These are phyloP conservation scores for Solanum raphanifolium DNA, from an alignment of 257 asterid species.

Conservation along the genomic window DNA sequence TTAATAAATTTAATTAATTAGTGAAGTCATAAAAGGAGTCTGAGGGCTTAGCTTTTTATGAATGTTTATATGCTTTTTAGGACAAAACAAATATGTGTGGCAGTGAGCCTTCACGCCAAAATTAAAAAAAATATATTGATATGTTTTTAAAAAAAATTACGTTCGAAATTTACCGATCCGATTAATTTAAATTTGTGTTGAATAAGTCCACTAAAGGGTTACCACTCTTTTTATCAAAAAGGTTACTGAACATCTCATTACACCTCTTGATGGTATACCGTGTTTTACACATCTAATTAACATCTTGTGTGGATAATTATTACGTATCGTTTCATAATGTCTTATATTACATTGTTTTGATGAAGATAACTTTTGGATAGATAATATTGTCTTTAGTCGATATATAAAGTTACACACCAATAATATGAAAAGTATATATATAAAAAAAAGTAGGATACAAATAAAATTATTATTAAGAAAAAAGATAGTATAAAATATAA, in stretches of 20 bases:
- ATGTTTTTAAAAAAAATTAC: background rate
- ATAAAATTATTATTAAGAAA: background rate
- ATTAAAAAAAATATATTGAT: background rate
- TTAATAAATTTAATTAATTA: background rate
- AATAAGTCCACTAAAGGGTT: rapidly evolving
- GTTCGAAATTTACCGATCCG: rapidly evolving
- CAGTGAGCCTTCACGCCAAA: background rate
- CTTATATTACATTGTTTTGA: background rate
- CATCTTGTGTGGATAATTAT: background rate
- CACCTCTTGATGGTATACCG: background rate
- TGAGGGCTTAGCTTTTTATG: background rate
- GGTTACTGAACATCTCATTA: background rate
- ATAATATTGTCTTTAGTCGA: background rate
- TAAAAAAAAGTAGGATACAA: background rate
- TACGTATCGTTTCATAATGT: background rate
- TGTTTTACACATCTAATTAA: too few relatives aligned
- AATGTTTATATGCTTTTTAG: background rate
- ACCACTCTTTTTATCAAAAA: background rate
- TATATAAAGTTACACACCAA: background rate
- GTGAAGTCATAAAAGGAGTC: background rate
- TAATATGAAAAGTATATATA: background rate
- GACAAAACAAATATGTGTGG: background rate
- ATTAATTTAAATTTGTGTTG: background rate
- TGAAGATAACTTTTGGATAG: background rate
- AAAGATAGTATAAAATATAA: background rate